A percentile compares a stretch with the other conserved stretches of the same genome.
Conservation (phyloP, 2,329 filamentous ascomycete species). For the Neofusicoccum cordaticola region DNA sequence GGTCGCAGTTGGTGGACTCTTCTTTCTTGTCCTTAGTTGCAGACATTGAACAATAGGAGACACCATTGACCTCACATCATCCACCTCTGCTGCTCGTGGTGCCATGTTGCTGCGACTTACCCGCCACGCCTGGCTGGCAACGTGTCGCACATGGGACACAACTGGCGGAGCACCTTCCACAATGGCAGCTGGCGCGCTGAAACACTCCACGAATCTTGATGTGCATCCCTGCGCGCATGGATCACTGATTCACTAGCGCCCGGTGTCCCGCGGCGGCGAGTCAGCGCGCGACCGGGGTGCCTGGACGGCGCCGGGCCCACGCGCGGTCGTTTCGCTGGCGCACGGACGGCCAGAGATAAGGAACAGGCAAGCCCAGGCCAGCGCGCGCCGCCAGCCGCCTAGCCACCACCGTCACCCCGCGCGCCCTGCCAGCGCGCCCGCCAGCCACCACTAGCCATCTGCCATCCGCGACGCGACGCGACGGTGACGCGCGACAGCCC, state of each 20-base stretch:
- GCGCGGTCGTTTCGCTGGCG: background rate
- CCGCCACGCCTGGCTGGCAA: background rate
- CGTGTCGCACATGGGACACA: background rate
- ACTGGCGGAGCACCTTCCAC: background rate
- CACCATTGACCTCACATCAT: conserved; percentile 2
- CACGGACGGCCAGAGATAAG: background rate
- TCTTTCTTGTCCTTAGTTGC: conserved; percentile 2
- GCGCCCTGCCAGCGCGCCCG: background rate
- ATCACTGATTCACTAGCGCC: conserved; percentile 9
- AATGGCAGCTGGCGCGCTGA: background rate
- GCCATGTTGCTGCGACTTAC: background rate
- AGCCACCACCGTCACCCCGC: conserved; percentile 6
- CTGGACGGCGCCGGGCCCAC: background rate
- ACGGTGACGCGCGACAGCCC: background rate
- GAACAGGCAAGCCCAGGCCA: conserved; percentile 13
- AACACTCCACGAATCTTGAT: conserved; percentile 11
- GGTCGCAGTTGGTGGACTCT: conserved; percentile 9
- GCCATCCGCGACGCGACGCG: background rate
- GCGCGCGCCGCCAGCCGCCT: background rate
- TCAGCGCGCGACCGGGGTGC: background rate
- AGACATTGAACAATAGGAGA: conserved; percentile 3
- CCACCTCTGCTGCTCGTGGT: too few species aligned
- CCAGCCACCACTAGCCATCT: conserved; percentile 10
- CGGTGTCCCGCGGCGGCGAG: conserved; percentile 9
- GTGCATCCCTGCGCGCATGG: conserved; percentile 6